Base-by-base conservation (phyloP, 805 yeast genomes). In the Ogataea pilisensis region DNA sequence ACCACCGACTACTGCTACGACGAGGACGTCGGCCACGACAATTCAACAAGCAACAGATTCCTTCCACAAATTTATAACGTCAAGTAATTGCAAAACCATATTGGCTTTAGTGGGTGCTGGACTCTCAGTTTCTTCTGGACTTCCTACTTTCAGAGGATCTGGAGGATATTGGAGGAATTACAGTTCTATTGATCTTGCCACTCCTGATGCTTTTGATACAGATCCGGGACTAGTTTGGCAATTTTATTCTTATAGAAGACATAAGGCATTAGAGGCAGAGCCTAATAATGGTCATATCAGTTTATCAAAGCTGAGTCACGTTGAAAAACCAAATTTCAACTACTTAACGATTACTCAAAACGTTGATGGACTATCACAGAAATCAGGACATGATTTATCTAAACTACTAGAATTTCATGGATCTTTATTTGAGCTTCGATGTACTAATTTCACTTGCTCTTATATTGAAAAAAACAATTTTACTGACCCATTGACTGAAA, bases 141-240 rank as follows among this genome's bases (percentile, higher is more conserved):
- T 88, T 13, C 78, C 85, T 4, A 82, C 91, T 0, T 84, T 81
- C 55, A 66, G 88, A 37, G 87, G 87, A 8, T 61, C 80, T 0
- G 80, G 80, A 37, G 91, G 93, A 0, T 64, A 82, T 22, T 88
- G 96, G 95, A 71, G 77, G 45, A 78, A 78, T 45, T 83, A 77
- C 63, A 82, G 82, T 38, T 79, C 89, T 51, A 80, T 85, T 34
- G 96, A 88, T 54, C 67, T 89, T 33, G 95, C 95, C 7, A 88
- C 96, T 0, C 95, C 95, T 0, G 96, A 88, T 55, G 96, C 95
- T 5, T 88, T 89, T 58, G 75, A 80, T 44, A 68, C 69, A 16
- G 90, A 88, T 56, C 95, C 96, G 0, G 85, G 86, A 0, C 67
- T 87, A 8, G 96, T 89, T 7, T 88, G 96, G 96, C 91, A 85